Conservation (phyloP, 805 yeast species). For the Yarrowia phangngaensis region DNA sequence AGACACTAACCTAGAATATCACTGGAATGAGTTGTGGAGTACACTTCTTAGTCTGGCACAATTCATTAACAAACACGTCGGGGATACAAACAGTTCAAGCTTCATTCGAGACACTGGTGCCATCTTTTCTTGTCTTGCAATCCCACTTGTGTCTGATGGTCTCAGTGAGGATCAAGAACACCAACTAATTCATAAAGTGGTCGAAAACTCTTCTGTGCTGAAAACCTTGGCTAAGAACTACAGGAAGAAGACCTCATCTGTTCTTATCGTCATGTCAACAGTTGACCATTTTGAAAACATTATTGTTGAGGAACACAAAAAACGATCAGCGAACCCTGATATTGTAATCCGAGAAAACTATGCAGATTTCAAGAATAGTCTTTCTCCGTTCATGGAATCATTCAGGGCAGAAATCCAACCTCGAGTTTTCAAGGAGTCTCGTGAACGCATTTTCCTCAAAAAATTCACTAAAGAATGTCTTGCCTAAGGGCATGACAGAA, state of each 20-base stretch:
- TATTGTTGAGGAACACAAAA: slow-evolving; percentile 35
- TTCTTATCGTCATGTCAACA: slow-evolving; percentile 29
- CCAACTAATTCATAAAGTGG: slow-evolving; percentile 17
- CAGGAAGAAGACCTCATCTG: slow-evolving; percentile 22
- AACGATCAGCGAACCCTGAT: slow-evolving; percentile 33
- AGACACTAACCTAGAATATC: slow-evolving; percentile 33
- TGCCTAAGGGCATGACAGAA: no score
- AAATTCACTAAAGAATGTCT: slow-evolving; percentile 29
- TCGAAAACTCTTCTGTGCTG: slow-evolving; percentile 14
- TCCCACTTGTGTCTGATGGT: slow-evolving; percentile 11
- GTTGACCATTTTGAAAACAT: slow-evolving; percentile 35
- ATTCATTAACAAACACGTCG: slow-evolving; percentile 33
- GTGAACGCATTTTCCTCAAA: slow-evolving; percentile 34
- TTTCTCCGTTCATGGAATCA: slow-evolving; percentile 12
- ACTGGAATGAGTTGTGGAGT: slow-evolving; percentile 43
- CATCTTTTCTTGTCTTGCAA: slow-evolving; percentile 27
- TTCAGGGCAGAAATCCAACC: slow-evolving; percentile 26
- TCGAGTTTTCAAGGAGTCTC: slow-evolving; percentile 30
- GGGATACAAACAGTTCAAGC: slow-evolving; percentile 20
- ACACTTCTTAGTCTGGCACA: slow-evolving; percentile 37
- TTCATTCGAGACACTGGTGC: slow-evolving; percentile 32
- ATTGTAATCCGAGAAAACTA: slow-evolving; percentile 8
- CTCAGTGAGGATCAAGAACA: slow-evolving; percentile 3
- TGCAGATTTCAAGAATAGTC: slow-evolving; percentile 11
- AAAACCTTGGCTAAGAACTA: slow-evolving; percentile 21